These are phyloP conservation scores for Achlya hypogyna DNA, from an alignment of 352 stramenopile species.

Conservation along the genomic window DNA sequence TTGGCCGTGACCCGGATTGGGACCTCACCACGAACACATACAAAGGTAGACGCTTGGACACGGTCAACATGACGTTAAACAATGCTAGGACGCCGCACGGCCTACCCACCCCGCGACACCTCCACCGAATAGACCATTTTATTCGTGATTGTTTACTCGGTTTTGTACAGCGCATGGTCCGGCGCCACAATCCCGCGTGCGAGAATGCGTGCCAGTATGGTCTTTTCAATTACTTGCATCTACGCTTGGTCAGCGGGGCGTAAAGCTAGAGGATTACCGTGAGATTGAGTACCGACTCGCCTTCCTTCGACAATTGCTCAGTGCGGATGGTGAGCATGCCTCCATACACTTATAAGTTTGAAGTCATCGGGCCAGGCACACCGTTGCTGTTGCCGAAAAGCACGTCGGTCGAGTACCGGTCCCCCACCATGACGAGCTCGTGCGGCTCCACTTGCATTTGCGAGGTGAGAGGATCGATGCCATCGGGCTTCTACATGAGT, in stretches of 20 bases:
- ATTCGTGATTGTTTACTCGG: background rate
- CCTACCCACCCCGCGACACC: background rate
- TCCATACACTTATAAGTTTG: constrained; percentile 17
- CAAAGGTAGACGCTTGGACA: constrained; percentile 8
- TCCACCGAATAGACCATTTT: background rate
- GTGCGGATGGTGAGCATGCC: constrained; percentile 95
- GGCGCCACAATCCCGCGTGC: background rate
- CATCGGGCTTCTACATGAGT: constrained; percentile 77
- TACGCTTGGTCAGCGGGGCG: background rate
- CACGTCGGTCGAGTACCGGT: constrained; percentile 95
- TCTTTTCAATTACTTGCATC: constrained; percentile 6
- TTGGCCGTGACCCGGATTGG: constrained; percentile 73
- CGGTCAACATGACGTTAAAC: background rate
- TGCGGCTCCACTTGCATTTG: constrained; percentile 77
- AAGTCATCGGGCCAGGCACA: constrained; percentile 16
- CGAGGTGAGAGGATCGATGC: constrained; percentile 75
- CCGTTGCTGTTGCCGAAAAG: constrained; percentile 95
- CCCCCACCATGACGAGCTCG: constrained; percentile 92
- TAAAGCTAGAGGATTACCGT: constrained; percentile 24
- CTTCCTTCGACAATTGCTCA: constrained; percentile 60
- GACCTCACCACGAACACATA: constrained; percentile 62
- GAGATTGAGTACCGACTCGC: constrained; percentile 56
- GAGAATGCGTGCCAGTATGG: background rate
- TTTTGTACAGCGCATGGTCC: background rate
- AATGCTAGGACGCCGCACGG: constrained; percentile 7